Base-by-base conservation (phyloP, 2,329 filamentous ascomycete genomes). In the Spiromastix sp. region DNA sequence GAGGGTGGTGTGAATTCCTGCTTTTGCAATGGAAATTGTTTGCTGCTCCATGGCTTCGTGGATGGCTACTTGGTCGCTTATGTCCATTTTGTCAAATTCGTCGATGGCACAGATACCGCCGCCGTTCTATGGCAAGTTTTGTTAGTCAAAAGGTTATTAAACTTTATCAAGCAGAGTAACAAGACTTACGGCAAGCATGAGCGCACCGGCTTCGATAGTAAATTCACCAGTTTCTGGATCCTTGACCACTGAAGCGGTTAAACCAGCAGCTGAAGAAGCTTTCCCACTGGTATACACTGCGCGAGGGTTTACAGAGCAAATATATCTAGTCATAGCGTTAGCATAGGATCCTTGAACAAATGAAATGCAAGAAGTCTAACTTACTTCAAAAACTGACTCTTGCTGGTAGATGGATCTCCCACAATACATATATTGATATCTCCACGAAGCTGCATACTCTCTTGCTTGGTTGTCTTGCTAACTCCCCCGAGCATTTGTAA, bases 11-110 rank as follows among this genome's bases (percentile, higher is more conserved):
- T 98, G 91, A 40, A 98, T 98, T 51, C 91, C 91, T 4, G 91
- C 91, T 64, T 98, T 98, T 41, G 91, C 89, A 51, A 98, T 98
- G 6, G 86, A 95, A 46, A 98, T 98, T 4, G 91, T 98, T 63
- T 98, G 91, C 67, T 98, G 91, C 74, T 98, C 91, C 91, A 98
- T 98, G 40, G 91, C 91, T 76, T 98, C 91, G 72, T 98, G 91
- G 52, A 98, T 98, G 46, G 91, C 91, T 37, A 98, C 91, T 64
- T 98, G 91, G 57, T 98, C 91, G 34, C 68, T 78, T 42, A 98
- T 83, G 52, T 98, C 91, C 91, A 98, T 98, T 68, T 98, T 98
- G 74, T 98, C 91, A 50, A 98, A 98, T 57, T 98, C 91, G 55
- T 98, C 91, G 56, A 98, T 98, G 40, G 86, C 87, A 60, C 91